Conservation (phyloP, 225 moss, liverwort and hornwort species). For the Polytrichum commune region DNA sequence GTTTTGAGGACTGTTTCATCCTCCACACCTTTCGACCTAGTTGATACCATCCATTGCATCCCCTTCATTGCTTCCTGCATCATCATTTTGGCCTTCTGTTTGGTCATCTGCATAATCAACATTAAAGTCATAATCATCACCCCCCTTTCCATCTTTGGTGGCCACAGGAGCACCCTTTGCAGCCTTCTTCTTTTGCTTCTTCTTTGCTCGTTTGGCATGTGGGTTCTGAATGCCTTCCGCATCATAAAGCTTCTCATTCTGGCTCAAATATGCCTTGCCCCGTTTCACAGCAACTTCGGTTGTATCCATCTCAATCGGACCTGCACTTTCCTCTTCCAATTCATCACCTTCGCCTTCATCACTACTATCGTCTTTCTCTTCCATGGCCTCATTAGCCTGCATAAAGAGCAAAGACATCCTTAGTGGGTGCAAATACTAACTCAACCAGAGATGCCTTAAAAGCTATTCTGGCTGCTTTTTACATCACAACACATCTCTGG, state of each 20-base stretch:
- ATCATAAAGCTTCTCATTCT: conserved; percentile 65
- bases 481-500: no score
- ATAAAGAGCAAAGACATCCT: background rate
- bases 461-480: no score
- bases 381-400: conserved; percentile 13
- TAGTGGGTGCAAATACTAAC: no score
- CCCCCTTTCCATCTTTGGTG: conserved; percentile 19
- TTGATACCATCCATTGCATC: conserved; percentile 48
- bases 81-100: conserved; percentile 2
- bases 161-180: conserved; percentile 27
- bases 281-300: conserved; percentile 41
- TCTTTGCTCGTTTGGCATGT: conserved; percentile 53
- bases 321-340: conserved; percentile 38
- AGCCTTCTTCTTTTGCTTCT: conserved; percentile 56
- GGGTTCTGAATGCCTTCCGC: conserved; percentile 65
- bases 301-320: conserved; percentile 47
- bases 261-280: conserved; percentile 50
- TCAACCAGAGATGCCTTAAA: no score
- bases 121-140: conserved; percentile 39
- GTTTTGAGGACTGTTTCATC: no score
- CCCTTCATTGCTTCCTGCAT: conserved; percentile 6
- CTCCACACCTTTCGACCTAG: conserved; percentile 13
- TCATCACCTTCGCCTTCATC: conserved; percentile 34
- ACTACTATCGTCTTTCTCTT: conserved; percentile 23
- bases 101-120: conserved; percentile 14